Conservation (phyloP, 164 flowering plant species). For the Protea cynaroides region DNA sequence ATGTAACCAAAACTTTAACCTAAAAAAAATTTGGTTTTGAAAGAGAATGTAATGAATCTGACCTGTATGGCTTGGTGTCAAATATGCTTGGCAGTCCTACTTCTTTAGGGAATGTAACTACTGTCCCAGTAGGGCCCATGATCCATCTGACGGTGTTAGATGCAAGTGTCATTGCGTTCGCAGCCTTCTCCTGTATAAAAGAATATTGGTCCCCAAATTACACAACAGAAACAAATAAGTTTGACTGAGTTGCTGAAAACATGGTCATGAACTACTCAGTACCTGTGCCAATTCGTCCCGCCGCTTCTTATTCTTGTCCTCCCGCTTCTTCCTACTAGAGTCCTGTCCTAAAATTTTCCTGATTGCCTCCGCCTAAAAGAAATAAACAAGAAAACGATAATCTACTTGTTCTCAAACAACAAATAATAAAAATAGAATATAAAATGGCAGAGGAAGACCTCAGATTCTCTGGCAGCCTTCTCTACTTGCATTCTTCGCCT, state of each 20-base stretch:
- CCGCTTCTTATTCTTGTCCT: constrained; percentile 82
- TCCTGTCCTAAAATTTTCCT: constrained; percentile 93
- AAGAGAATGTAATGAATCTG: background rate
- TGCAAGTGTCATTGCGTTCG: constrained; percentile 44
- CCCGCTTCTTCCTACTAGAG: constrained; percentile 79
- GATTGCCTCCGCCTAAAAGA: constrained; percentile 89
- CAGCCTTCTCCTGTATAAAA: constrained; percentile 71
- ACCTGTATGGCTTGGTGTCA: constrained; percentile 64
- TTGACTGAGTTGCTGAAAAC: background rate
- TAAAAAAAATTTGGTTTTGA: too few relatives aligned
- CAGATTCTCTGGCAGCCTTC: constrained; percentile 81
- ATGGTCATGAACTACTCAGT: constrained; percentile 12
- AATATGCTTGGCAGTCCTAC: constrained; percentile 76
- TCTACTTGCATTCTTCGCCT: constrained; percentile 83
- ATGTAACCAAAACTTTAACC: too few relatives aligned
- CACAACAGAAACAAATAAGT: background rate
- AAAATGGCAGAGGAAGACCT: constrained; percentile 42
- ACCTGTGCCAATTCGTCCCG: constrained; percentile 88
- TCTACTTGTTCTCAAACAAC: background rate
- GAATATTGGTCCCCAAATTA: background rate
- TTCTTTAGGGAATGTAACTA: constrained; percentile 64
- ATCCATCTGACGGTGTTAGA: constrained; percentile 61
- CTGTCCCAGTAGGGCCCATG: constrained; percentile 69
- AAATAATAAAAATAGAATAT: background rate
- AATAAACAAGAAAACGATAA: constrained; percentile 4